Conservation (phyloP, 805 yeast species). For the Sugiyamaella smithiae region DNA sequence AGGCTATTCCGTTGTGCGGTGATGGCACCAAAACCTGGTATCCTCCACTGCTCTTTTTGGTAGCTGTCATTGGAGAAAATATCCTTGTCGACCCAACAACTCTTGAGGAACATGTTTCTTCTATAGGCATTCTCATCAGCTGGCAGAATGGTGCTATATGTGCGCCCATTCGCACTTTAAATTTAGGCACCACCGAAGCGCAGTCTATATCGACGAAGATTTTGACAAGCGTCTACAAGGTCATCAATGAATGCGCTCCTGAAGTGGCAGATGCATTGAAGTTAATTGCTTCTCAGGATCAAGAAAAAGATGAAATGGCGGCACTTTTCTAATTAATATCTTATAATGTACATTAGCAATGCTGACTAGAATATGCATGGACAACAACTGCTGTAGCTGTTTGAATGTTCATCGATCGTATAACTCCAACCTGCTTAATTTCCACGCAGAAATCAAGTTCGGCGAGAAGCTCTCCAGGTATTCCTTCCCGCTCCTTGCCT, state of each 20-base stretch:
- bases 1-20: constrained; percentile 47
- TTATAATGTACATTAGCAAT: constrained; percentile 37
- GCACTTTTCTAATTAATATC: background rate
- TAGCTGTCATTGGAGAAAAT: constrained; percentile 71
- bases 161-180: constrained; percentile 71
- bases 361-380: constrained; percentile 79
- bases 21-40: constrained; percentile 35
- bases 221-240: constrained; percentile 51
- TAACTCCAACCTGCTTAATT: constrained; percentile 87
- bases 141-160: constrained; percentile 66
- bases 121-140: constrained; percentile 73
- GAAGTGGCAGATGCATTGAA: constrained; percentile 56
- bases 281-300: constrained; percentile 9
- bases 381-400: constrained; percentile 95
- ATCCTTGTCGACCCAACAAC: constrained; percentile 79
- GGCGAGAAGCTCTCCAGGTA: constrained; percentile 79
- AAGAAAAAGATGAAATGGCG: background rate
- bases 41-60: constrained; percentile 74
- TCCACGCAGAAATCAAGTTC: constrained; percentile 86
- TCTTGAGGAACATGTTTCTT: constrained; percentile 86
- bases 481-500: constrained; percentile 88
- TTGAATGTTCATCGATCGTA: constrained; percentile 94
- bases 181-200: constrained; percentile 42
- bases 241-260: constrained; percentile 61
- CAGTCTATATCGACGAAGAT: constrained; percentile 24